Conservation (phyloP, 169 alveolate species). For the Babesia ovis region DNA sequence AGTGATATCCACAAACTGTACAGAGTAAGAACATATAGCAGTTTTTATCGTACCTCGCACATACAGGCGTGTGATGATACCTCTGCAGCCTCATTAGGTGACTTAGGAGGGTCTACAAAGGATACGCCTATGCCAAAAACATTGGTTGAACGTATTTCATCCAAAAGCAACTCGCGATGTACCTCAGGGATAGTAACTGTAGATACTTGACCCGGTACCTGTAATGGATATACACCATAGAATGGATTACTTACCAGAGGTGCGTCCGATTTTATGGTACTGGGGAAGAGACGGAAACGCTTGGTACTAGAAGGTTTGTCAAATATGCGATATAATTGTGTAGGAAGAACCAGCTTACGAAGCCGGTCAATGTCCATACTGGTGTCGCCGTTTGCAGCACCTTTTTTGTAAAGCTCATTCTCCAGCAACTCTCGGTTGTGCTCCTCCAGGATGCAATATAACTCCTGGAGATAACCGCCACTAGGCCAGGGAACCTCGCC, state of each 20-base stretch:
- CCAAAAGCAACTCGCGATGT: constrained; percentile 38
- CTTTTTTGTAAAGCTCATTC: constrained; percentile 15
- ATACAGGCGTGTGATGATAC: constrained; percentile 35
- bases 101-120: constrained; percentile 17
- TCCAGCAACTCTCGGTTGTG: constrained; percentile 45
- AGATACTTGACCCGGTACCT: constrained; percentile 64
- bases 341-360: constrained; percentile 38
- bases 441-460: constrained; percentile 65
- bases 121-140: constrained; percentile 55
- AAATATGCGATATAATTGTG: constrained; percentile 31
- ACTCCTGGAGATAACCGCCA: constrained; percentile 39
- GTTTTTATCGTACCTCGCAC: constrained; percentile 43
- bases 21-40: background rate
- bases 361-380: constrained; percentile 10
- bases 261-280: constrained; percentile 25
- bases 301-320: constrained; percentile 17
- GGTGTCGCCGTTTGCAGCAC: background rate
- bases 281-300: constrained; percentile 46
- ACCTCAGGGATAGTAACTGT: constrained; percentile 37
- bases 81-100: constrained; percentile 34
- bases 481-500: constrained; percentile 44
- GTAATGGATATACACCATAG: background rate
- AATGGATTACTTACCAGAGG: constrained; percentile 47
- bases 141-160: constrained; percentile 34
- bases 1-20: constrained; percentile 54